Conservation (phyloP, 2,329 filamentous ascomycete species). For the Talaromyces verruculosus region DNA sequence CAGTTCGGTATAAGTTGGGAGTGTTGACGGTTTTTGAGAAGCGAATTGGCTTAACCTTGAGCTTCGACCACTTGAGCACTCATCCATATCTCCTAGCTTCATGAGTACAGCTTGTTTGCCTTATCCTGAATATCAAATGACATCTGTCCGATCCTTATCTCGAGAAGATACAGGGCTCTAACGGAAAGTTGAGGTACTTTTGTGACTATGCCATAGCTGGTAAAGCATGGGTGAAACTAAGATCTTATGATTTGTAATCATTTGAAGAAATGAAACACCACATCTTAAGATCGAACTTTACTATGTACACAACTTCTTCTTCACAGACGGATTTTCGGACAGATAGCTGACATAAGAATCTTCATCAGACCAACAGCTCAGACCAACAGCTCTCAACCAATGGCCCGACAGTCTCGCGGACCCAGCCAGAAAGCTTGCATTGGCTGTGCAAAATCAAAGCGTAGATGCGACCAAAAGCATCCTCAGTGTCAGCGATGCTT, state of each 20-base stretch:
- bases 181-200: background rate
- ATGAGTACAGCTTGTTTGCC: background rate
- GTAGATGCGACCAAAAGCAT: background rate
- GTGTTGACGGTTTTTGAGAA: background rate
- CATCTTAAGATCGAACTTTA: background rate
- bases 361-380: background rate
- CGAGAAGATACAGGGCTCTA: background rate
- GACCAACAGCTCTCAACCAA: background rate
- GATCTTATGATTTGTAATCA: background rate
- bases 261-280: background rate
- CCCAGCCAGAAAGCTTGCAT: background rate
- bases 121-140: background rate
- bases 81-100: background rate
- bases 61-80: background rate
- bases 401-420: background rate
- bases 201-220: background rate
- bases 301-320: background rate
- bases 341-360: background rate
- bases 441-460: constrained; percentile 1
- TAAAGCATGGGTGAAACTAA: background rate
- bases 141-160: background rate
- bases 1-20: too few relatives aligned
- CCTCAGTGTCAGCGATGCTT: background rate
- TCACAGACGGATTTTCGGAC: background rate
- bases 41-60: background rate